Conservation (phyloP, 1,139 yeast species). For the Hansenula lynferdii region DNA sequence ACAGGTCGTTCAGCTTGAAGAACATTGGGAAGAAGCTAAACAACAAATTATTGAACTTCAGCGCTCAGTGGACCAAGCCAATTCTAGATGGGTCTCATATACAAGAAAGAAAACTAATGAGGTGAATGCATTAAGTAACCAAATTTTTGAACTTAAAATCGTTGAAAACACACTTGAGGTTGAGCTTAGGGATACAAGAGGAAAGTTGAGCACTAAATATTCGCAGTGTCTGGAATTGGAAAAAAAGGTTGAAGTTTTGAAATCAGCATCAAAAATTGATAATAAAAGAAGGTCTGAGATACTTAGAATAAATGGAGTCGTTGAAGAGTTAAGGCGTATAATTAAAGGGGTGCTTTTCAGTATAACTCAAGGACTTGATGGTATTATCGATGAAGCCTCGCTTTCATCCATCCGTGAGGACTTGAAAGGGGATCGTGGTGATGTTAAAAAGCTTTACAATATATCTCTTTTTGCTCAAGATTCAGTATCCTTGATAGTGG, state of each 20-base stretch:
- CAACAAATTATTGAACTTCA: too few species aligned
- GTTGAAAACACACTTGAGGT: neutral
- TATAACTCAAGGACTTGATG: constrained; percentile 11
- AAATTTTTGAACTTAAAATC: neutral
- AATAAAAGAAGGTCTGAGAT: constrained; percentile 10
- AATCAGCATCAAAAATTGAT: neutral
- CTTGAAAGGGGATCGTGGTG: constrained; percentile 4
- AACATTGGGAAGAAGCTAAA: too few species aligned
- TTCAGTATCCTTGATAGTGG: constrained; percentile 10
- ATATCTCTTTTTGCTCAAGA: constrained; percentile 12
- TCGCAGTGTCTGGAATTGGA: constrained; percentile 3
- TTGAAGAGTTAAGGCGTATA: constrained; percentile 10
- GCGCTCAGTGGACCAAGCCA: too few species aligned
- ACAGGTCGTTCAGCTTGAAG: too few species aligned
- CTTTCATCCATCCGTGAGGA: constrained; percentile 6
- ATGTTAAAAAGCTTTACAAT: constrained; percentile 9
- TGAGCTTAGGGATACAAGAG: constrained; percentile 9
- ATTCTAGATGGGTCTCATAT: too few species aligned
- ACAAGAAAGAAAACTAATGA: too few species aligned
- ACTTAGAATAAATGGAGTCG: constrained; percentile 5
- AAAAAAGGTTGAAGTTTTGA: constrained; percentile 4
- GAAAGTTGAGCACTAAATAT: constrained; percentile 9
- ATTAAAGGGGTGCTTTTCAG: constrained; percentile 5
- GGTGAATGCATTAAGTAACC: too few species aligned
- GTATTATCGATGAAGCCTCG: constrained; percentile 14